Conservation (phyloP, 768 basidiomycete genomes). For the Trametes sanguinea region DNA sequence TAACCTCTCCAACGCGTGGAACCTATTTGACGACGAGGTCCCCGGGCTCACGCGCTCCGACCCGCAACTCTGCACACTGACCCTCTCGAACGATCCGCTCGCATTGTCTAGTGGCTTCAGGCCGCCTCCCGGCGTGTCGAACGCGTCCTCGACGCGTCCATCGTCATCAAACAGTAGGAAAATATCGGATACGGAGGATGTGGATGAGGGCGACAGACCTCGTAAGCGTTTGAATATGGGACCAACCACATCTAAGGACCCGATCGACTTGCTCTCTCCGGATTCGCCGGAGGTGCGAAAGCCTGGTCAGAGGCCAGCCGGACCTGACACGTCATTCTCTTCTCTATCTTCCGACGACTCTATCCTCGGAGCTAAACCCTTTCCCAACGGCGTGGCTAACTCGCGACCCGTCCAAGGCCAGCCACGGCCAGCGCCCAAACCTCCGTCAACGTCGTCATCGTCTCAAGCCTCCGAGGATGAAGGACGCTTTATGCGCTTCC, state of each 20-base stretch:
- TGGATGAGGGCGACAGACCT: slow-evolving; percentile 61
- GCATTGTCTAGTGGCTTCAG: slow-evolving; percentile 61
- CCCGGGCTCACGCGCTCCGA: slow-evolving; percentile 41
- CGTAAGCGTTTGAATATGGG: slow-evolving; percentile 70
- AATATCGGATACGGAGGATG: slow-evolving; percentile 41
- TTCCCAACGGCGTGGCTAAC: slow-evolving; percentile 47
- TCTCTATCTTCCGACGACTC: slow-evolving; percentile 70
- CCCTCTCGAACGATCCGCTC: slow-evolving; percentile 50
- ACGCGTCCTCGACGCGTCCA: slow-evolving; percentile 59
- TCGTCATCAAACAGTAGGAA: slow-evolving; percentile 41
- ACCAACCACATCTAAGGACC: slow-evolving; percentile 35
- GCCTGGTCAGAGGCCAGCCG: slow-evolving; percentile 50
- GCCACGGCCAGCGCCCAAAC: slow-evolving; percentile 15
- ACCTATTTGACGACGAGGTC: slow-evolving; percentile 43
- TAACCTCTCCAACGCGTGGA: slow-evolving; percentile 42
- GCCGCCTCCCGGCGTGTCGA: slow-evolving; percentile 39
- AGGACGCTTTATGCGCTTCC: slow-evolving; percentile 55
- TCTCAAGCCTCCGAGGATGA: slow-evolving; percentile 30
- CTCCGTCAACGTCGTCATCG: slow-evolving; percentile 7
- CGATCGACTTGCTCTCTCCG: slow-evolving; percentile 44
- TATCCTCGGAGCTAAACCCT: slow-evolving; percentile 47
- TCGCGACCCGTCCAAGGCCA: slow-evolving; percentile 56
- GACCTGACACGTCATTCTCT: slow-evolving; percentile 39
- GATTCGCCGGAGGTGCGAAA: slow-evolving; percentile 63
- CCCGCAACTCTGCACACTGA: slow-evolving; percentile 38